Evolutionary conservation across 2,329 filamentous ascomycete species (phyloP), one percentile per base, ranked within the genome.

Genomic region (Scedosporium aurantiacum): DNA sequence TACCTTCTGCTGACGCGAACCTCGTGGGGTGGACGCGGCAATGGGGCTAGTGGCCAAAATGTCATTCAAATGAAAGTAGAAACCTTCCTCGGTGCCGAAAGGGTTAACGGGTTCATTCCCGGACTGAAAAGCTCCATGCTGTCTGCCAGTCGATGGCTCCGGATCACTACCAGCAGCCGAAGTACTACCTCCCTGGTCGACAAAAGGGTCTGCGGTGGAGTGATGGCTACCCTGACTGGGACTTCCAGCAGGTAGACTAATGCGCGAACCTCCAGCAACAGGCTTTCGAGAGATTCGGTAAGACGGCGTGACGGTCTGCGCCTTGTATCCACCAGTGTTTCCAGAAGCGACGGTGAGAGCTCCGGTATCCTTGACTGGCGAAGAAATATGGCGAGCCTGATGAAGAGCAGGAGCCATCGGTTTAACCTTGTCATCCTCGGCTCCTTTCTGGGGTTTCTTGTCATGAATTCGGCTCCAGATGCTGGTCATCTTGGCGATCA

Each of bases 401-500:
- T 10, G 32, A 37, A 37, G 32, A 37, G 14, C 10, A 37, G 18
- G n/a, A 54, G 50, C 21, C 18, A 54, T 2, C 5, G 12, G 50
- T 3, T 23, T 14, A 54, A 56, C 25, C 40, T 43, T 43, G 21
- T 37, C 23, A 58, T 55, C 21, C 61, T 67, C 47, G 37, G 61
- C 62, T 58, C 59, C 58, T 63, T 67, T 45, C n/a, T 63, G 60
- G 6, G 66, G 57, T 2, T 65, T 62, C 62, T 70, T 74, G 5
- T 66, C 61, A 52, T 72, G 66, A 12, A 73, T 64, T 12, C 70
- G 69, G 25, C 70, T 71, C 67, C 70, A 71, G 1, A 68, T 72
- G 64, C 66, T 69, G 12, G 72, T 69, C 23, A 75, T 67, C 60
- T 73, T 75, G 62, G 67, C 64, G 32, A 74, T 63, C 3, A 75